These are phyloP conservation scores for Terana coerulea DNA, from an alignment of 768 basidiomycete species.

Conservation along the genomic window DNA sequence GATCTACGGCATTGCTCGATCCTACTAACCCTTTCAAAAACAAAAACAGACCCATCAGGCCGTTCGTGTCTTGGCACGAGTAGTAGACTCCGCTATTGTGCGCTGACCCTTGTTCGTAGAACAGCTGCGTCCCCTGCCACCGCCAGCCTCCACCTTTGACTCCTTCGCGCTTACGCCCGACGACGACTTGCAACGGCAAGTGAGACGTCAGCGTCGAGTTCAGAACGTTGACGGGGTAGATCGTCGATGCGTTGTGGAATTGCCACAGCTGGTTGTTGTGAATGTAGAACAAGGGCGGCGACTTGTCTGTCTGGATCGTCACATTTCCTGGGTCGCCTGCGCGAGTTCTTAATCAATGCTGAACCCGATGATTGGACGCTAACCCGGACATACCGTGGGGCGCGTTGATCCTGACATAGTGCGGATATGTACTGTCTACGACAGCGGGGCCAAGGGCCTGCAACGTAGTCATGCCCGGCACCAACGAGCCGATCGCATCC, in stretches of 20 bases:
- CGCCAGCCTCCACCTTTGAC: constrained; percentile 46
- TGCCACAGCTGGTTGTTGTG: constrained; percentile 48
- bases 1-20: background rate
- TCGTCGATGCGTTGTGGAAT: constrained; percentile 51
- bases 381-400: constrained; percentile 16
- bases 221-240: constrained; percentile 50
- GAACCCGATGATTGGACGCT: background rate
- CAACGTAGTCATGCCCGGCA: constrained; percentile 22
- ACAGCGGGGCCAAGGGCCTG: constrained; percentile 18
- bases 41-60: constrained; percentile 43
- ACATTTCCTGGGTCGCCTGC: constrained; percentile 47
- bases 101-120: constrained; percentile 38
- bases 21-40: constrained; percentile 42
- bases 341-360: background rate
- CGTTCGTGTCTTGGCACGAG: constrained; percentile 32
- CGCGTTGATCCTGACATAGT: constrained; percentile 20
- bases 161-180: constrained; percentile 36
- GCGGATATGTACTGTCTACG: constrained; percentile 3
- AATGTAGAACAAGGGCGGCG: constrained; percentile 52
- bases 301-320: constrained; percentile 33
- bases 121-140: constrained; percentile 53
- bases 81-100: constrained; percentile 44
- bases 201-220: constrained; percentile 43
- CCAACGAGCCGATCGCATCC: constrained; percentile 19
- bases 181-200: constrained; percentile 45